Conservation (phyloP, 2,329 filamentous ascomycete species). For the Macrophomina phaseolina region DNA sequence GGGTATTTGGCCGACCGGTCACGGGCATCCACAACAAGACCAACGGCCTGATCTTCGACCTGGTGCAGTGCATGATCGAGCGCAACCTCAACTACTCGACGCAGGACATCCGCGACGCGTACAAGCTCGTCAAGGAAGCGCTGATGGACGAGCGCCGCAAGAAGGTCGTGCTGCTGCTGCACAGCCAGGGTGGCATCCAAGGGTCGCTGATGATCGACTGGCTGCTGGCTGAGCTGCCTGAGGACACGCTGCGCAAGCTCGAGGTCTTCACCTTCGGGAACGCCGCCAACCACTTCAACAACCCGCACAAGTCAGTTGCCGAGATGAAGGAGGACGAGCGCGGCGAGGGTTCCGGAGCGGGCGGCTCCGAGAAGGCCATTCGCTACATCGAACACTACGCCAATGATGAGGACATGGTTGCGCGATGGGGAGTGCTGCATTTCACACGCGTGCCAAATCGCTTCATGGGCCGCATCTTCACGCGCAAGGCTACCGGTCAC, state of each 20-base stretch:
- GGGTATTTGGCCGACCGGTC: constrained; percentile 74
- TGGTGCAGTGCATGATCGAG: constrained; percentile 78
- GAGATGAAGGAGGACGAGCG: not conserved
- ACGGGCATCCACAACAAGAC: constrained; percentile 79
- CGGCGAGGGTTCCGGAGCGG: constrained; percentile 36
- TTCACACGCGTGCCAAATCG: constrained; percentile 62
- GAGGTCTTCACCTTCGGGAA: constrained; percentile 80
- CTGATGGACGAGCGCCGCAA: constrained; percentile 66
- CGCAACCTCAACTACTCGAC: constrained; percentile 77
- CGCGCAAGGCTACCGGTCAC: constrained; percentile 43
- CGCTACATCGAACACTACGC: constrained; percentile 81
- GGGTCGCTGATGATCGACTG: constrained; percentile 76
- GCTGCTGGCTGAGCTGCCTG: constrained; percentile 67
- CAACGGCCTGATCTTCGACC: constrained; percentile 73
- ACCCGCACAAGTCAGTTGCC: constrained; percentile 57
- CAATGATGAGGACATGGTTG: constrained; percentile 75
- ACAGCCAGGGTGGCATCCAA: constrained; percentile 80
- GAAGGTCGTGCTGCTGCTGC: constrained; percentile 75
- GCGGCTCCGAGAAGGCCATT: constrained; percentile 55
- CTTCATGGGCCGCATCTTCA: constrained; percentile 57
- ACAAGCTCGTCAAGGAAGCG: constrained; percentile 68
- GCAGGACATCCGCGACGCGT: constrained; percentile 61
- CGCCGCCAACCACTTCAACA: constrained; percentile 83
- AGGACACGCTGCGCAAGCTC: constrained; percentile 33
- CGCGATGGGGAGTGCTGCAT: constrained; percentile 74